These are phyloP conservation scores for Amanita subjunquillea DNA, from an alignment of 768 basidiomycete species.

Conservation along the genomic window DNA sequence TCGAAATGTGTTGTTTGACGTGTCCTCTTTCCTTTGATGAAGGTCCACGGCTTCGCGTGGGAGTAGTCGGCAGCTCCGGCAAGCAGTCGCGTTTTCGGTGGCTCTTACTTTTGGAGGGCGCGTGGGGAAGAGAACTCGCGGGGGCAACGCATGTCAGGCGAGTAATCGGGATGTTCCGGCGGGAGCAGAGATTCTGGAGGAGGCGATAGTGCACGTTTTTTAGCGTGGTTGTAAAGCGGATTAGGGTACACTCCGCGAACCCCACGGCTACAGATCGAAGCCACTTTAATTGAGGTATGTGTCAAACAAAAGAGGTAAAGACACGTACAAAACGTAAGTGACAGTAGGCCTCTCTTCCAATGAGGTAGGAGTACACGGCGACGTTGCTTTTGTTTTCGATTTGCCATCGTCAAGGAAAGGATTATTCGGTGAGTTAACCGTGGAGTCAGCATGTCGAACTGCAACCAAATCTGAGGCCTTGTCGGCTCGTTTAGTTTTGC, in stretches of 20 bases:
- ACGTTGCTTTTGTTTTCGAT: slow-evolving; percentile 19
- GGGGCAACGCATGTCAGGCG: slow-evolving; percentile 42
- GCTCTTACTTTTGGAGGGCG: slow-evolving; percentile 11
- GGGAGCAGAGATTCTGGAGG: slow-evolving; percentile 45
- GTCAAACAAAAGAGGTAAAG: background rate
- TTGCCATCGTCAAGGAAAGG: slow-evolving; percentile 48
- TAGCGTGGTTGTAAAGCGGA: slow-evolving; percentile 41
- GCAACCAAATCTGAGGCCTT: background rate
- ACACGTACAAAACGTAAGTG: slow-evolving; percentile 64
- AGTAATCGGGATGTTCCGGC: slow-evolving; percentile 54
- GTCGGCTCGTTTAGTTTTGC: slow-evolving; percentile 12
- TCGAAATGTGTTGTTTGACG: background rate
- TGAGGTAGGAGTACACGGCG: slow-evolving; percentile 27
- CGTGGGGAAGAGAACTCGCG: slow-evolving; percentile 45
- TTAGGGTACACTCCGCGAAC: slow-evolving; percentile 53
- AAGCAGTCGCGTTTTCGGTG: background rate
- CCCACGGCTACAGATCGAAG: slow-evolving; percentile 41
- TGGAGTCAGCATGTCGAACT: background rate
- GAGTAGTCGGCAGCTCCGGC: background rate
- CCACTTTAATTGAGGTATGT: background rate
- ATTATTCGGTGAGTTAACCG: slow-evolving; percentile 53
- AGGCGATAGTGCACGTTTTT: slow-evolving; percentile 29
- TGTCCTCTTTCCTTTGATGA: background rate
- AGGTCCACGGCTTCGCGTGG: background rate
- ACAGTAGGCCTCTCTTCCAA: slow-evolving; percentile 50